phyloP scores from a whole-genome alignment of 495 filamentous ascomycete genomes.

The Diplogelasinospora grovesii region DNA sequence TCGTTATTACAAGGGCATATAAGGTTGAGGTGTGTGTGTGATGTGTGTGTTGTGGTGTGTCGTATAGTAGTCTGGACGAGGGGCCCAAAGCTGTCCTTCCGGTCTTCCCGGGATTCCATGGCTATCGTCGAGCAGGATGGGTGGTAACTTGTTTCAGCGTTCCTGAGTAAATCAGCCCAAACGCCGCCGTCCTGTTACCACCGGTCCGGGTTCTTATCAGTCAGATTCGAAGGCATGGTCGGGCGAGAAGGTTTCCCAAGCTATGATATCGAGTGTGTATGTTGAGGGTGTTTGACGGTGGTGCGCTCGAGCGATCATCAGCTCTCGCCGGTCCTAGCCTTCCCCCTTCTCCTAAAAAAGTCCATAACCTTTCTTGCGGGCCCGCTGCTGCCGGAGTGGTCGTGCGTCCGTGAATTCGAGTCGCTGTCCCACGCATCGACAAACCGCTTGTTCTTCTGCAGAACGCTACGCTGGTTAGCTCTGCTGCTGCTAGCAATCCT shows the following conservation, averaged over 20 bases:
- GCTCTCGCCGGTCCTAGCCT: constrained; percentile 57
- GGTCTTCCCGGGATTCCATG: background rate
- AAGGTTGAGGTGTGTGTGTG: too few species aligned
- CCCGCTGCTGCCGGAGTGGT: constrained; percentile 73
- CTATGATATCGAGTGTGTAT: background rate
- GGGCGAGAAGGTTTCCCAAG: background rate
- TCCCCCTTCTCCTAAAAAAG: constrained; percentile 85
- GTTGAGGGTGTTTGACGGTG: background rate
- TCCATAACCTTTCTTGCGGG: constrained; percentile 94
- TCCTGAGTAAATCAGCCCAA: background rate
- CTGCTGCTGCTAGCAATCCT: constrained; percentile 17
- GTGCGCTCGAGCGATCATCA: constrained; percentile 1
- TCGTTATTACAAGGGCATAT: constrained; percentile 11
- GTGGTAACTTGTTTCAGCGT: background rate
- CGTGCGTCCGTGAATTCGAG: constrained; percentile 49
- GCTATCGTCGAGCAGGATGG: background rate
- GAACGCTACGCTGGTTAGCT: constrained; percentile 44
- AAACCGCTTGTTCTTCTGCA: constrained; percentile 85
- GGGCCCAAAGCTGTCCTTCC: background rate
- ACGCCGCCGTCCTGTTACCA: too few species aligned
- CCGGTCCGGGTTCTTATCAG: too few species aligned
- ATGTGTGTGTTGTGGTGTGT: too few species aligned
- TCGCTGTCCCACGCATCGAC: constrained; percentile 83
- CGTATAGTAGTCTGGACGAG: background rate
- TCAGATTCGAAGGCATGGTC: too few species aligned